Evolutionary conservation across 176 grass and related monocot species (phyloP).

Genomic region (Triticum urartu): DNA sequence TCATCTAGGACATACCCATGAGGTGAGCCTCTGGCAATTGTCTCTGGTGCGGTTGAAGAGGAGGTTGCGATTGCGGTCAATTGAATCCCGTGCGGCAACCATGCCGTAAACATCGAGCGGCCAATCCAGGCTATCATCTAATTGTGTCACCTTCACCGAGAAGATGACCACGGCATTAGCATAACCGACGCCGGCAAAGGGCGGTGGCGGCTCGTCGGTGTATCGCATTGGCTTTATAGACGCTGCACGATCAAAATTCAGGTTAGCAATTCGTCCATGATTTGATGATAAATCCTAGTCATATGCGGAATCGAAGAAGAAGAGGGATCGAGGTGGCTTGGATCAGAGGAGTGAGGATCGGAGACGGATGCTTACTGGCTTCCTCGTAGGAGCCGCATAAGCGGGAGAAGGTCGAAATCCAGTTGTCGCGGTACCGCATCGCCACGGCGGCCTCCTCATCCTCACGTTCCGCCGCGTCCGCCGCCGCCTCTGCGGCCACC

Average conservation of each 20-base stretch:
- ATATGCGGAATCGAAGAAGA: too few species aligned
- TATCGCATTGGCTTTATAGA: neutral
- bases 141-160: neutral
- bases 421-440: neutral
- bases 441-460: neutral
- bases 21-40: neutral
- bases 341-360: neutral
- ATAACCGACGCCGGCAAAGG: neutral
- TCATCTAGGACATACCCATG: neutral
- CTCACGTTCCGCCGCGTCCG: too few species aligned
- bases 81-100: neutral
- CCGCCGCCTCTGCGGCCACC: too few species aligned
- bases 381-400: neutral
- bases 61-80: constrained; percentile 2
- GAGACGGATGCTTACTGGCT: neutral
- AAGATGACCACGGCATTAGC: neutral
- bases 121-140: neutral
- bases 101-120: neutral
- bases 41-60: constrained; percentile 3
- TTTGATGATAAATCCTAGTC: neutral
- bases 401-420: too few species aligned
- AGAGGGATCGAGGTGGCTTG: neutral
- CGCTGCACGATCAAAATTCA: neutral
- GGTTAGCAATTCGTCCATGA: neutral
- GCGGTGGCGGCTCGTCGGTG: neutral